phyloP scores from a whole-genome alignment of 1,139 yeast genomes.

The Zhuliangozyma blackwelliae region DNA sequence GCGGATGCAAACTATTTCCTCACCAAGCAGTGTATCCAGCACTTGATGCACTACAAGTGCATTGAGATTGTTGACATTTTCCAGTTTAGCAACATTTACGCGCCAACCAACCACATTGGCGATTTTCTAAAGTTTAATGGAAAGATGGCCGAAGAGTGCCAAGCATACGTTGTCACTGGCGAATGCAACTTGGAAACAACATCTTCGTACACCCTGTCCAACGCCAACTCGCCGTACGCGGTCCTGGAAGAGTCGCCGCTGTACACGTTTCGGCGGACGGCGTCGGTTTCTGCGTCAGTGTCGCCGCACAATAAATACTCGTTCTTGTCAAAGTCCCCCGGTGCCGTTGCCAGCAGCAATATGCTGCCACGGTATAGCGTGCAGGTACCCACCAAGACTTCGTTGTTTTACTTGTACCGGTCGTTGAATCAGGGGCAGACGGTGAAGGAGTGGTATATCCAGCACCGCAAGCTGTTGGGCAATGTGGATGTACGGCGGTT shows the following conservation, averaged over 20 bases:
- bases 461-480: constrained; percentile 53
- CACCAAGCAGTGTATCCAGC: constrained; percentile 86
- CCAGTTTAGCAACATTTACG: constrained; percentile 84
- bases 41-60: constrained; percentile 84
- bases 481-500: constrained; percentile 81
- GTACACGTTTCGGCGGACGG: neutral
- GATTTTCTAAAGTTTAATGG: constrained; percentile 58
- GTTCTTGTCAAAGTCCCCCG: constrained; percentile 9
- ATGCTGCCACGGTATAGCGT: constrained; percentile 11
- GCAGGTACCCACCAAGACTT: constrained; percentile 57
- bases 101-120: constrained; percentile 78
- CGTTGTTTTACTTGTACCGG: constrained; percentile 70
- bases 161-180: constrained; percentile 59
- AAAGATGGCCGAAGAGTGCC: constrained; percentile 75
- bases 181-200: constrained; percentile 10
- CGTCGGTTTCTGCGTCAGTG: constrained; percentile 11
- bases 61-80: constrained; percentile 80
- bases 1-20: constrained; percentile 78
- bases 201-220: constrained; percentile 1
- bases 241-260: neutral
- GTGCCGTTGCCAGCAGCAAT: neutral
- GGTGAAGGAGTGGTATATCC: constrained; percentile 73
- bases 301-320: constrained; percentile 13
- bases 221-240: constrained; percentile 6
- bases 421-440: constrained; percentile 77